phyloP scores from a whole-genome alignment of 768 basidiomycete genomes.

The Tulasnella sp. region DNA sequence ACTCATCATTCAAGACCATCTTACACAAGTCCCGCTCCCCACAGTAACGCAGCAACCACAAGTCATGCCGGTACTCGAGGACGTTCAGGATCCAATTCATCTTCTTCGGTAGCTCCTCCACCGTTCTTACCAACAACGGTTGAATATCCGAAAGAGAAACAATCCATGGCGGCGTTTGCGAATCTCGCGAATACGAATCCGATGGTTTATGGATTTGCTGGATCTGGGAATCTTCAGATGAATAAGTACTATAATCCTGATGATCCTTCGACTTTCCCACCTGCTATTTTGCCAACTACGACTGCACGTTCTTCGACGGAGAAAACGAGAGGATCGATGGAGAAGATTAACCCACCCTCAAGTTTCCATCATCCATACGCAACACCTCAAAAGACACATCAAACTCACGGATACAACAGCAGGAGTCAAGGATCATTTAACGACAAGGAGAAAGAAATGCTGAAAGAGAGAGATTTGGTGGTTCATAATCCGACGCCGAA shows the following conservation, averaged over 20 bases:
- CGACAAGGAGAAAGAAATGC: too few species aligned
- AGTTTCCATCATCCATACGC: neutral
- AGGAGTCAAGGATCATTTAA: too few species aligned
- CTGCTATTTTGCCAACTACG: neutral
- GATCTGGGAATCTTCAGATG: too few species aligned
- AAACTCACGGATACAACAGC: neutral
- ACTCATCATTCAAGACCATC: too few species aligned
- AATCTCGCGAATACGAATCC: neutral
- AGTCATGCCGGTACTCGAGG: neutral
- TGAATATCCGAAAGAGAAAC: neutral
- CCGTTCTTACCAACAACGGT: neutral
- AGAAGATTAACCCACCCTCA: too few species aligned
- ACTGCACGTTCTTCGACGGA: neutral
- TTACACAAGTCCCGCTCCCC: too few species aligned
- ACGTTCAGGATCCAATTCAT: neutral
- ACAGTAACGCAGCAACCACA: too few species aligned
- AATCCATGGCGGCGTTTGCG: neutral
- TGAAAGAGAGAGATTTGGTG: too few species aligned
- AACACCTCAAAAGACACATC: neutral
- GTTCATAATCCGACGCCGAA: too few species aligned
- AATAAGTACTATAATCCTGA: slow-evolving; percentile 6
- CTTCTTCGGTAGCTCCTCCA: neutral
- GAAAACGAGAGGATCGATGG: neutral
- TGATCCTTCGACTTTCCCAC: slow-evolving; percentile 3
- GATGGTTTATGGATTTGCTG: too few species aligned